Evolutionary conservation across 768 basidiomycete species (phyloP), one percentile per base, ranked within the genome.

Genomic region (Termitomyces sp.): DNA sequence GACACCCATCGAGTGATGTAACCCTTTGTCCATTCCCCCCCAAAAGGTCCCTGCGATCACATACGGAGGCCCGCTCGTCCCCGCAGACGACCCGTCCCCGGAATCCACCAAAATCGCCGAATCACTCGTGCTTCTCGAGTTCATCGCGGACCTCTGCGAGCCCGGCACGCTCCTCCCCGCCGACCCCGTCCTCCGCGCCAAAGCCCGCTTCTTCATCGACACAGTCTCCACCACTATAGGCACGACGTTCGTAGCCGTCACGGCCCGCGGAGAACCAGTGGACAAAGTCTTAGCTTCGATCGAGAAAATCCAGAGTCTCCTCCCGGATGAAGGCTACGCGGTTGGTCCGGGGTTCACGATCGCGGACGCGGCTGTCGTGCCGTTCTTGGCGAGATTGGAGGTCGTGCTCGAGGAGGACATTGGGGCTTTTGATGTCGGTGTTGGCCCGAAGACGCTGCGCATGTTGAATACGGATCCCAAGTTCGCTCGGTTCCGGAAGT

Each of bases 91-190:
- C 4, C 87, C 88, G 0, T 85, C 86, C 2, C 78, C 81, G 0
- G 82, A 83, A 37, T 85, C 85, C 9, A 64, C 71, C 51, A 88
- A 88, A 67, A 65, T 89, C 64, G 76, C 83, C 8, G 87, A 89
- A 66, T 88, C 86, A 4, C 80, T 83, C 48, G 73, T 87, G 39
- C 81, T 88, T 57, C 73, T 88, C 55, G 86, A 89, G 67, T 84
- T 89, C 71, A 68, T 88, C 58, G 83, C 83, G 11, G 87, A 88
- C 67, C 70, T 87, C 55, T 81, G 75, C 8, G 31, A 31, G 13
- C 53, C 53, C 67, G 79, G 80, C 2, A 66, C 75, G 39, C 72
- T 87, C 41, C 75, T 85, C 9, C 87, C 87, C 4, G 67, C 70
- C 9, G 81, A 85, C 66, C 83, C 83, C 0, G 76, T 88, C 39